These are phyloP conservation scores for Cladosporium halotolerans DNA, from an alignment of 2,329 filamentous ascomycete species.

Conservation along the genomic window DNA sequence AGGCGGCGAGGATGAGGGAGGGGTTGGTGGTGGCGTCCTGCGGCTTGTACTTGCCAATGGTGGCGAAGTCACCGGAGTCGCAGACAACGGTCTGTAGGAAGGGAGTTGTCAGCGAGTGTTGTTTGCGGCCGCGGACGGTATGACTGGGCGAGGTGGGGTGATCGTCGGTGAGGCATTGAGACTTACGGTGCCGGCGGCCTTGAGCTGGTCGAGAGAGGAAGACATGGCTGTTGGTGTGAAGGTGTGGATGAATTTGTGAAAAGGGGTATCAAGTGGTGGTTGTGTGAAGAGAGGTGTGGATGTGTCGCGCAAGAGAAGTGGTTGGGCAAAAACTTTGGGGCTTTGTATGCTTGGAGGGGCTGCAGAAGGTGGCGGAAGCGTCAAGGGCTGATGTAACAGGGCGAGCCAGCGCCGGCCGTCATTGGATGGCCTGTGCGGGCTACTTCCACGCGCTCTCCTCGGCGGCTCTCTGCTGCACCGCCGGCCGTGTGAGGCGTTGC, in stretches of 20 bases:
- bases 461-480: not conserved
- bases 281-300: not conserved
- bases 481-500: not conserved
- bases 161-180: conserved; percentile 15
- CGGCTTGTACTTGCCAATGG: conserved; percentile 99
- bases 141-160: conserved; percentile 1
- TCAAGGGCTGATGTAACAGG: conserved; percentile 1
- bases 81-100: conserved; percentile 74
- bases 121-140: not conserved
- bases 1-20: conserved; percentile 93
- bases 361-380: conserved; percentile 6
- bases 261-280: not conserved
- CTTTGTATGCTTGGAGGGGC: conserved; percentile 10
- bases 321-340: conserved; percentile 10
- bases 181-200: conserved; percentile 92
- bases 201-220: conserved; percentile 91
- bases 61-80: conserved; percentile 80
- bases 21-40: conserved; percentile 99
- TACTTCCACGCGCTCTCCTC: not conserved
- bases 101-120: not conserved
- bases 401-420: not conserved
- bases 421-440: not conserved
- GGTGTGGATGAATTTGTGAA: not conserved
- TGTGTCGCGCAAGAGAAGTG: conserved; percentile 2
- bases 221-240: conserved; percentile 54